Evolutionary conservation across 2,329 filamentous ascomycete species (phyloP), one percentile per base, ranked within the genome.

Genomic region (Orbilia blumenaviensis): DNA sequence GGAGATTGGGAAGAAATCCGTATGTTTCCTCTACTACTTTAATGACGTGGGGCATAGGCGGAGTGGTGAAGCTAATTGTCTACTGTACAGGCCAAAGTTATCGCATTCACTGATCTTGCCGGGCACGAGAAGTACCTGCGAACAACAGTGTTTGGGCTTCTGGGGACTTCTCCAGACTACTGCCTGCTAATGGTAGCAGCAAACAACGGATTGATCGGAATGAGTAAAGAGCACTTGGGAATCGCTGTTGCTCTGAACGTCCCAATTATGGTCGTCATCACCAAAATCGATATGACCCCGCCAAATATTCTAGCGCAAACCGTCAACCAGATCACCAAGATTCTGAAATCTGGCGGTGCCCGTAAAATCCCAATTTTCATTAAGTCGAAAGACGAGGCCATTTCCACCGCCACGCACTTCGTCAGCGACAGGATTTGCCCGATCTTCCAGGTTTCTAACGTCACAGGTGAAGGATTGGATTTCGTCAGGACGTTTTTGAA

Each of bases 251-350:
- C 95, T 0, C 86, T 99, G 61, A 98, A 98, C 81, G 94, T 99
- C 9, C 95, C 95, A 0, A 93, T 99, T 80, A 96, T 99, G 92
- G 94, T 98, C 2, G 90, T 97, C 78, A 90, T 98, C 78, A 99
- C 94, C 83, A 99, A 98, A 85, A 97, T 98, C 78, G 95, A 98
- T 82, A 98, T 98, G 67, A 98, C 95, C 83, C 95, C 95, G 21
- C 93, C 94, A 1, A 92, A 98, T 79, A 97, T 99, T 81, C 86
- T 99, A 23, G 89, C 96, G 84, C 91, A 98, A 85, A 99, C 95
- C 21, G 89, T 98, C 50, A 91, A 89, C 9, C 94, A 98, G 83
- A 88, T 99, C 78, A 94, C 90, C 63, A 92, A 94, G 81, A 97
- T 99, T 61, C 86, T 99, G 79, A 97, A 97, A 83, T 96, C 92